Evolutionary conservation across 768 basidiomycete species (phyloP).

Genomic region (Trametes meyenii): DNA sequence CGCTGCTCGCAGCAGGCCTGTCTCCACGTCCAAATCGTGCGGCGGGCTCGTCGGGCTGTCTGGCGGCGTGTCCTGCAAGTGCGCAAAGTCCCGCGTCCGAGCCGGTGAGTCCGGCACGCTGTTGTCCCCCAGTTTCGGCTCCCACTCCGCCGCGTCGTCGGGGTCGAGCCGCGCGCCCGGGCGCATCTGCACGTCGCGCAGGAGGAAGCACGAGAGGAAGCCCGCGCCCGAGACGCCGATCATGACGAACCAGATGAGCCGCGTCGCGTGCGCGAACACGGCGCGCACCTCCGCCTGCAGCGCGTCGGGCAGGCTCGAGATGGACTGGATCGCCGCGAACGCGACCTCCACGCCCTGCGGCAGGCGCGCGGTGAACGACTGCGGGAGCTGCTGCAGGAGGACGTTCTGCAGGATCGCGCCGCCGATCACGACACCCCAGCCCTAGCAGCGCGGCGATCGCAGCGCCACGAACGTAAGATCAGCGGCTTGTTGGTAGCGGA

Average conservation of each 20-base stretch:
- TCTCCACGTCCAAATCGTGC: no score
- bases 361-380: constrained; percentile 27
- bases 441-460: constrained; percentile 13
- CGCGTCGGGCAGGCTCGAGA: constrained; percentile 28
- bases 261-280: constrained; percentile 35
- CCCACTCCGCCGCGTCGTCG: no score
- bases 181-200: constrained; percentile 29
- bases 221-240: constrained; percentile 35
- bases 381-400: constrained; percentile 35
- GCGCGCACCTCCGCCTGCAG: constrained; percentile 30
- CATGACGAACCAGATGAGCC: constrained; percentile 36
- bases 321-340: constrained; percentile 37
- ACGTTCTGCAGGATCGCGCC: constrained; percentile 40
- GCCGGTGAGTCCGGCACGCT: no score
- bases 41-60: no score
- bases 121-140: no score
- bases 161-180: no score
- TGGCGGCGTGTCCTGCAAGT: no score
- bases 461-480: no score
- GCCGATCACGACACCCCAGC: constrained; percentile 41
- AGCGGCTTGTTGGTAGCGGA: background rate
- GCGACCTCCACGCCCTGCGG: constrained; percentile 30
- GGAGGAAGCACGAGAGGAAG: constrained; percentile 28
- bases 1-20: no score
- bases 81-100: no score